These are phyloP conservation scores for Withania somnifera DNA, from an alignment of 305 asterid species.

Conservation along the genomic window DNA sequence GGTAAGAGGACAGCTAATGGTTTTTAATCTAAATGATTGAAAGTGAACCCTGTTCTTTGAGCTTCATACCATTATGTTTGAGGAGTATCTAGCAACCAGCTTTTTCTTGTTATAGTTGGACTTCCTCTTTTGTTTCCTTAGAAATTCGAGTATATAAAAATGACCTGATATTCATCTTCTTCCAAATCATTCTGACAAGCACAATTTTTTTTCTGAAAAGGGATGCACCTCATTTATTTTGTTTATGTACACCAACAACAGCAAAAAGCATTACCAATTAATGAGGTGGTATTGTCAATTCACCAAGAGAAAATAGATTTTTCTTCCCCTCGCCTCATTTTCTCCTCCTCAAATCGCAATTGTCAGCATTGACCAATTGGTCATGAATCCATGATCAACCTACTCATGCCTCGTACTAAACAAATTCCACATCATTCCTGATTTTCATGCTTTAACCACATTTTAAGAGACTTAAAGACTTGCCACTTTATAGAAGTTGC, in stretches of 20 bases:
- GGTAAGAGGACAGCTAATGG: not conserved
- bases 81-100: not conserved
- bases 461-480: not conserved
- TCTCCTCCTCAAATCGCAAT: conserved; percentile 3
- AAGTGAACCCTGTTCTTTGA: not conserved
- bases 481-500: not conserved
- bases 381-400: not conserved
- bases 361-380: not conserved
- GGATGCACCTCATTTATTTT: not conserved
- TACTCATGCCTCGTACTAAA: not conserved
- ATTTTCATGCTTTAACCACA: not conserved
- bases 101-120: not conserved
- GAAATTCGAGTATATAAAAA: not conserved
- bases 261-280: not conserved
- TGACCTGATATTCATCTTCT: not conserved
- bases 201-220: not conserved
- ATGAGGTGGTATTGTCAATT: not conserved
- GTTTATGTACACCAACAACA: not conserved
- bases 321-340: not conserved
- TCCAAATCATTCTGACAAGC: not conserved
- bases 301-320: not conserved
- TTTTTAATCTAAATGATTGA: not conserved
- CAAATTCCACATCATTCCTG: not conserved
- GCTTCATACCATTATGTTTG: not conserved
- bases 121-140: not conserved